These are phyloP conservation scores for Lepiota brunneoincarnata DNA, from an alignment of 768 basidiomycete genomes.

Conservation along the genomic window DNA sequence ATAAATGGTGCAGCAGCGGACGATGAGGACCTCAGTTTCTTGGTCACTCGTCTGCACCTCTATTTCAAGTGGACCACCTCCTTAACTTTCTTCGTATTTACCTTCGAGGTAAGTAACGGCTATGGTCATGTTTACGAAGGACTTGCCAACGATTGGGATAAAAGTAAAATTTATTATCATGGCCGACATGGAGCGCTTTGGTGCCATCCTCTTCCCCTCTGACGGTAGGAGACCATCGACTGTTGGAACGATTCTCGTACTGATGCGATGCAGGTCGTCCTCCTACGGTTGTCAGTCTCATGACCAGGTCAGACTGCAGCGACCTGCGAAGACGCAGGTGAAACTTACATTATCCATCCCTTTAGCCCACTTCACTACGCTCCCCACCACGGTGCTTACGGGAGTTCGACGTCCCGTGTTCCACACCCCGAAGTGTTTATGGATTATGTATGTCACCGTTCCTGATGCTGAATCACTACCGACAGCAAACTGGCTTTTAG, in stretches of 20 bases:
- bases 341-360: constrained; percentile 1
- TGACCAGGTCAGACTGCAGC: constrained; percentile 56
- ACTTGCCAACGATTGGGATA: too few species aligned
- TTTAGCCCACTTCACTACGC: constrained; percentile 39
- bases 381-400: constrained; percentile 42
- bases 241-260: constrained; percentile 3
- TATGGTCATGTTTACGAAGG: too few species aligned
- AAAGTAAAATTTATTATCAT: constrained; percentile 32
- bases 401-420: constrained; percentile 52
- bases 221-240: constrained; percentile 41
- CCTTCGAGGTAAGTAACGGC: neutral
- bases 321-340: constrained; percentile 1
- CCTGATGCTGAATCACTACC: constrained; percentile 3
- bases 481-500: constrained; percentile 25
- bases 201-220: constrained; percentile 75
- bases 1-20: constrained; percentile 4
- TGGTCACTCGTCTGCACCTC: neutral
- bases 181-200: constrained; percentile 63
- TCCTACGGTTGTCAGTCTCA: constrained; percentile 68
- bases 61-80: neutral
- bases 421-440: constrained; percentile 85
- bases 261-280: constrained; percentile 46
- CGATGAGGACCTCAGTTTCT: neutral
- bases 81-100: neutral
- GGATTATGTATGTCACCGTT: constrained; percentile 54